Conservation (phyloP, 495 filamentous ascomycete genomes). For the Diplogelasinospora grovesii region DNA sequence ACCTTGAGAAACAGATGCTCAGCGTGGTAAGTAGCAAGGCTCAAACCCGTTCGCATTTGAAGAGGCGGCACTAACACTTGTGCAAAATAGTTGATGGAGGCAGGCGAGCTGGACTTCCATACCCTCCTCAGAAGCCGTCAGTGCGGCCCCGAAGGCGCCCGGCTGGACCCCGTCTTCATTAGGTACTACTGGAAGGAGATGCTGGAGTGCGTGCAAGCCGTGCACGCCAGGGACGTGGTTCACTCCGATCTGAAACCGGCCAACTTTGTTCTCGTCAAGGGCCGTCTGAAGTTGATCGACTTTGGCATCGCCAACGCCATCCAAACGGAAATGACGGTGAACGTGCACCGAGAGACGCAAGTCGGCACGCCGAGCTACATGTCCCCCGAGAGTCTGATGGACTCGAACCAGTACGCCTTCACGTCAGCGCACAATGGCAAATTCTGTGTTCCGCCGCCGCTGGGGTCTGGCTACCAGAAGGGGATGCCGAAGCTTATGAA, state of each 20-base stretch:
- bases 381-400: conserved; percentile 88
- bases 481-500: conserved; percentile 76
- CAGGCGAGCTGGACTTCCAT: conserved; percentile 91
- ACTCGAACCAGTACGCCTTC: conserved; percentile 60
- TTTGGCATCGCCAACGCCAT: conserved; percentile 98
- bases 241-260: conserved; percentile 95
- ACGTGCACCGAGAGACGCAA: conserved; percentile 92
- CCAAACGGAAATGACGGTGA: conserved; percentile 86
- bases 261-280: conserved; percentile 85
- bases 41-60: conserved; percentile 6
- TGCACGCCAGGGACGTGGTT: conserved; percentile 84
- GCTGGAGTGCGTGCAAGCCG: conserved; percentile 87
- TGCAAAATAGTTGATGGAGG: conserved; percentile 97
- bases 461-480: conserved; percentile 26
- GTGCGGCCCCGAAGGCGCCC: conserved; percentile 62
- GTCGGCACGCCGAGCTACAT: conserved; percentile 98
- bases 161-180: conserved; percentile 83
- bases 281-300: conserved; percentile 80
- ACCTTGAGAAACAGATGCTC: conserved; percentile 77
- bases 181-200: conserved; percentile 98
- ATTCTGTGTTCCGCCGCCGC: conserved; percentile 36
- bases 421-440: conserved; percentile 35
- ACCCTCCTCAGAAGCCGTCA: conserved; percentile 67
- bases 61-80: too few relatives aligned
- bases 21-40: conserved; percentile 56